Percentiles rank a stretch among this genome's conserved stretches.
Conservation (phyloP, 2,329 filamentous ascomycete genomes). For the Pseudocercospora musae region DNA sequence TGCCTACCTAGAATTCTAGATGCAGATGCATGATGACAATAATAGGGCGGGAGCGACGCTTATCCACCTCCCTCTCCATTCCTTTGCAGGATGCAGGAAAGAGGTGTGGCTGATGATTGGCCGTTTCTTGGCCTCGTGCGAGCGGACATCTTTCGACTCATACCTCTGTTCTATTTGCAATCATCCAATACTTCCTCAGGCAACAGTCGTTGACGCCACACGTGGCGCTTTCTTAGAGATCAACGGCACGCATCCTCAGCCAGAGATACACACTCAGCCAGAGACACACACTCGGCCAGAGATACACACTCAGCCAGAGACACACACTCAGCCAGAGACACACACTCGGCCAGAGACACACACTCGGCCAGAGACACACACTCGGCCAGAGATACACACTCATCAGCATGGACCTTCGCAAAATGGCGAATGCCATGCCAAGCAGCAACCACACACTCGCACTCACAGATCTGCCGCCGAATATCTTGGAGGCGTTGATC, state of each 20-base stretch:
- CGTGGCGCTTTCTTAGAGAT: neutral
- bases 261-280: no score
- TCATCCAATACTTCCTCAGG: neutral
- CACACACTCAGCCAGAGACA: no score
- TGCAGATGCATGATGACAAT: no score
- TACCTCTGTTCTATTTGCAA: neutral
- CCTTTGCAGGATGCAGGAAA: no score
- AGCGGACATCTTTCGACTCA: neutral
- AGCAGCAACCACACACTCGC: slow-evolving; percentile 12
- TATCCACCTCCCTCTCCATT: no score
- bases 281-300: no score
- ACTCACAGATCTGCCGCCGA: slow-evolving; percentile 41
- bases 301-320: no score
- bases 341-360: no score
- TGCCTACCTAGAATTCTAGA: neutral
- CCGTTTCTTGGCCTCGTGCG: neutral
- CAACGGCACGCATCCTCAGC: no score
- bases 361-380: no score
- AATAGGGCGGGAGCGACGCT: no score
- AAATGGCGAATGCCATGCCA: slow-evolving; percentile 23
- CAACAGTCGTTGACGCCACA: neutral
- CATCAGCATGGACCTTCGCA: slow-evolving; percentile 31
- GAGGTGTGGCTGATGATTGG: neutral
- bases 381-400: neutral
- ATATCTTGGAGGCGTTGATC: slow-evolving; percentile 49